Percentiles rank a stretch among this genome's conserved stretches.
Conservation (phyloP, 2,329 filamentous ascomycete species). For the Myriosclerotinia duriaeana region DNA sequence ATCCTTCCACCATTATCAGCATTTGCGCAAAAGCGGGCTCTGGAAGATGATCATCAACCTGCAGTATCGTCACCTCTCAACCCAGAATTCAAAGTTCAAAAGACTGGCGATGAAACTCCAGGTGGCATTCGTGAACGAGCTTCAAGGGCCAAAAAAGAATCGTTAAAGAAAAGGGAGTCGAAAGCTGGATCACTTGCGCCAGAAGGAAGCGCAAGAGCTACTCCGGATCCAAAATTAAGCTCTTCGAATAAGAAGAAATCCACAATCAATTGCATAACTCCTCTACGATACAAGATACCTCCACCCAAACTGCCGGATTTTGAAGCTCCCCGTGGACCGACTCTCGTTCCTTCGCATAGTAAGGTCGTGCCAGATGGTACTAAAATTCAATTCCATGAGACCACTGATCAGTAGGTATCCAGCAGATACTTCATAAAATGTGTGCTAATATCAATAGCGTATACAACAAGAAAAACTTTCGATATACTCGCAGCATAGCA, state of each 20-base stretch:
- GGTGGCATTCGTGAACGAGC: slow-evolving; percentile 39
- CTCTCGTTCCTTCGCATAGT: slow-evolving; percentile 57
- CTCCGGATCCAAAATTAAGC: slow-evolving; percentile 54
- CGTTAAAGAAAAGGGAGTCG: slow-evolving; percentile 66
- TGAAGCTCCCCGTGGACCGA: slow-evolving; percentile 56
- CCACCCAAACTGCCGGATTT: slow-evolving; percentile 63
- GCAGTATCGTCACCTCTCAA: slow-evolving; percentile 74
- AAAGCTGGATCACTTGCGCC: slow-evolving; percentile 48
- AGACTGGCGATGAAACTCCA: slow-evolving; percentile 39
- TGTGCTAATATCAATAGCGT: slow-evolving; percentile 46
- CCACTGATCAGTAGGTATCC: slow-evolving; percentile 60
- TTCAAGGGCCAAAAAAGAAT: slow-evolving; percentile 61
- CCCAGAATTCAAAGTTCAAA: slow-evolving; percentile 55
- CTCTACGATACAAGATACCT: slow-evolving; percentile 62
- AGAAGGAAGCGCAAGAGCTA: slow-evolving; percentile 53
- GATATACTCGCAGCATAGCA: slow-evolving; percentile 87
- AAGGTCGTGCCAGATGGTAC: slow-evolving; percentile 51
- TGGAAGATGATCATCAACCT: slow-evolving; percentile 70
- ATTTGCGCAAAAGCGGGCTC: slow-evolving; percentile 62
- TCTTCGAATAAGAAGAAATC: slow-evolving; percentile 42
- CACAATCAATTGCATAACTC: slow-evolving; percentile 45
- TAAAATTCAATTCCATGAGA: slow-evolving; percentile 59
- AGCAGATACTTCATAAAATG: neutral
- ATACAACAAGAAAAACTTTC: slow-evolving; percentile 71
- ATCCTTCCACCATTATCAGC: slow-evolving; percentile 44